Evolutionary conservation across 495 filamentous ascomycete genomes (phyloP).

Genomic region (Aspergillus kassunensis): DNA sequence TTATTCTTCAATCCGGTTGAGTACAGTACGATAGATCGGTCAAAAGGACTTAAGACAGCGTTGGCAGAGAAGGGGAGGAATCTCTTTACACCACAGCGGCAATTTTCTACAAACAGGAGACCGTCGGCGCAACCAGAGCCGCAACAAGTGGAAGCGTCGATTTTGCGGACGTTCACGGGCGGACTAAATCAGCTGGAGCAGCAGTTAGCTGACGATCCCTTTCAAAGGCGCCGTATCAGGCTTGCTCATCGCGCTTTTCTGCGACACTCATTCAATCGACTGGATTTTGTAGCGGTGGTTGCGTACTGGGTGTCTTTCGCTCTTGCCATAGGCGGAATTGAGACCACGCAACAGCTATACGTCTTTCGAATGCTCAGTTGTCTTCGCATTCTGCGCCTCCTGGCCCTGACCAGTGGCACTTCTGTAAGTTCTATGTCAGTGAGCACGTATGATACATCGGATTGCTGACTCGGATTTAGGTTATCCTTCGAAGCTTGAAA

Average conservation of each 20-base stretch:
- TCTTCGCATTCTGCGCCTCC: slow-evolving; percentile 82
- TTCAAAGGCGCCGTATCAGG: slow-evolving; percentile 77
- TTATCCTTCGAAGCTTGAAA: slow-evolving; percentile 92
- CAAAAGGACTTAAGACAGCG: slow-evolving; percentile 66
- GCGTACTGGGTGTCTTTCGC: slow-evolving; percentile 89
- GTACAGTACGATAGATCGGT: slow-evolving; percentile 75
- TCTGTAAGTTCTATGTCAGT: slow-evolving; percentile 49
- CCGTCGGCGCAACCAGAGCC: slow-evolving; percentile 33
- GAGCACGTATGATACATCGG: background rate
- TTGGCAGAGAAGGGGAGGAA: slow-evolving; percentile 68
- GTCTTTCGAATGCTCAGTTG: slow-evolving; percentile 96
- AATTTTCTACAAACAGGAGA: slow-evolving; percentile 57
- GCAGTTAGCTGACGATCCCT: slow-evolving; percentile 54
- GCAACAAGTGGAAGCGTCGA: slow-evolving; percentile 63
- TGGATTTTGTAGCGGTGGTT: slow-evolving; percentile 96
- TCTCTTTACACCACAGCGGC: slow-evolving; percentile 76
- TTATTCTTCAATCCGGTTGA: slow-evolving; percentile 82
- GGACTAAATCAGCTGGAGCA: slow-evolving; percentile 57
- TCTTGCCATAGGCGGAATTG: slow-evolving; percentile 62
- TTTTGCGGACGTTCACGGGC: slow-evolving; percentile 75
- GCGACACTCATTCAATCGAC: slow-evolving; percentile 88
- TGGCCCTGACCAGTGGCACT: slow-evolving; percentile 87
- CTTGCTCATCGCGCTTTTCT: slow-evolving; percentile 90
- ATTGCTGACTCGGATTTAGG: slow-evolving; percentile 36
- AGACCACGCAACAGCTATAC: slow-evolving; percentile 66